A percentile compares a stretch with the other conserved stretches of the same genome.
phyloP scores from a whole-genome alignment of 1,284 basidiomycete genomes.

The Cryptococcus depauperatus region DNA sequence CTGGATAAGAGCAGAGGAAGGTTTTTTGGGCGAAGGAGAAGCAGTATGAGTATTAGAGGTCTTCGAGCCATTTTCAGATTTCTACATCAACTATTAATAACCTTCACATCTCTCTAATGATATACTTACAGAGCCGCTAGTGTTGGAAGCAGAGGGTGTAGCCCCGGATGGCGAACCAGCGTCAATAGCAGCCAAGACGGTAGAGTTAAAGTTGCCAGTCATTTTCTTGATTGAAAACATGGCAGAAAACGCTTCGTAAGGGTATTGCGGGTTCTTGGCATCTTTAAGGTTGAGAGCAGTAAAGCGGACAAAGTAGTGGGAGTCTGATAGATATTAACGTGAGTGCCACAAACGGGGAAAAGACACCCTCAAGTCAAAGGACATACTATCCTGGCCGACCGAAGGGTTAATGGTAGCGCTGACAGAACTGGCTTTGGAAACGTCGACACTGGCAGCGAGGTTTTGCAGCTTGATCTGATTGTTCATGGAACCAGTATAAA shows the following conservation, averaged over 20 bases:
- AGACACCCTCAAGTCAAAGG: background rate
- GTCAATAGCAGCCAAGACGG: slow-evolving; percentile 27
- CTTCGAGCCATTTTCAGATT: background rate
- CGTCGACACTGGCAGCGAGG: slow-evolving; percentile 55
- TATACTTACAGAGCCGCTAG: background rate
- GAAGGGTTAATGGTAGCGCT: slow-evolving; percentile 55
- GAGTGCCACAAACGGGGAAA: too few relatives aligned
- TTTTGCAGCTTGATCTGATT: slow-evolving; percentile 57
- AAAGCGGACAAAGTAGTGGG: slow-evolving; percentile 52
- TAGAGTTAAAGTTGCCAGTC: slow-evolving; percentile 41
- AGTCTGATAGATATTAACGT: slow-evolving; percentile 15
- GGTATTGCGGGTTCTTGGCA: slow-evolving; percentile 49
- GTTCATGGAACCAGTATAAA: slow-evolving; percentile 52
- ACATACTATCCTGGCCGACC: slow-evolving; percentile 54
- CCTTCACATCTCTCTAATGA: background rate
- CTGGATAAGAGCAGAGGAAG: slow-evolving; percentile 9
- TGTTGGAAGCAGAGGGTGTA: background rate
- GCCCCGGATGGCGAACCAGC: slow-evolving; percentile 6
- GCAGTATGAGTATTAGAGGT: slow-evolving; percentile 4
- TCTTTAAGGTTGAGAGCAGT: slow-evolving; percentile 55
- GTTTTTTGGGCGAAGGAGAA: slow-evolving; percentile 8
- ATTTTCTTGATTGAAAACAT: slow-evolving; percentile 51
- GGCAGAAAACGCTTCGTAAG: slow-evolving; percentile 68
- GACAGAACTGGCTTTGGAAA: slow-evolving; percentile 52
- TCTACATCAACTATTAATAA: background rate